phyloP scores from a whole-genome alignment of 495 filamentous ascomycete genomes.

The Podospora tetraspora region DNA sequence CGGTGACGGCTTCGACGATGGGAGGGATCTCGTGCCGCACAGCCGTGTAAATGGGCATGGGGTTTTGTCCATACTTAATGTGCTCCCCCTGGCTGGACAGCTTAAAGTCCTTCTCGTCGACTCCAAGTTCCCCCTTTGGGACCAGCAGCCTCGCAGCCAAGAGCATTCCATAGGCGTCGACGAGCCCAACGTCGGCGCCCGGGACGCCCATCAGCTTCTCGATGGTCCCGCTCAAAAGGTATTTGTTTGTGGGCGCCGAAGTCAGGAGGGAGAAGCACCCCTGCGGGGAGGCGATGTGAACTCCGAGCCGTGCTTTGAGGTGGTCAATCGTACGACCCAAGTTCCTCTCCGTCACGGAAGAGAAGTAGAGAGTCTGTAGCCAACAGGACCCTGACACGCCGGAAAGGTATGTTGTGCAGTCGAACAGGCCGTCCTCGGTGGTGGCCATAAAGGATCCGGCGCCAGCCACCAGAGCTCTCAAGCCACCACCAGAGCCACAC shows the following conservation, averaged over 20 bases:
- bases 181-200: constrained; percentile 76
- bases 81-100: constrained; percentile 75
- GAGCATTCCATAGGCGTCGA: constrained; percentile 86
- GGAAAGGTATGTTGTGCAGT: constrained; percentile 89
- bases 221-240: constrained; percentile 77
- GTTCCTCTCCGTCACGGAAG: constrained; percentile 62
- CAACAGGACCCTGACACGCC: constrained; percentile 95
- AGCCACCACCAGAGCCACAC: constrained; percentile 86
- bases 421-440: constrained; percentile 79
- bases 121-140: constrained; percentile 72
- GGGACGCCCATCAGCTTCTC: constrained; percentile 85
- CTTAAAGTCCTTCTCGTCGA: constrained; percentile 75
- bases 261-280: constrained; percentile 69
- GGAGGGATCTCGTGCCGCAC: constrained; percentile 94
- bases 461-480: constrained; percentile 85
- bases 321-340: constrained; percentile 70
- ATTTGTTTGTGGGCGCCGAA: constrained; percentile 84
- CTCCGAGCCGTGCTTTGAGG: constrained; percentile 72
- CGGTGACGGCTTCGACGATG: constrained; percentile 38
- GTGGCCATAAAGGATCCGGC: constrained; percentile 76
- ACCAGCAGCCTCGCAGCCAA: constrained; percentile 79
- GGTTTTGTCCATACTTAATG: constrained; percentile 68
- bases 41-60: constrained; percentile 89
- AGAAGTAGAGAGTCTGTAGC: constrained; percentile 85
- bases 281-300: constrained; percentile 91